A percentile compares a stretch with the other conserved stretches of the same genome.
phyloP scores from a whole-genome alignment of 2,329 filamentous ascomycete genomes.

The Colletotrichum melonis region DNA sequence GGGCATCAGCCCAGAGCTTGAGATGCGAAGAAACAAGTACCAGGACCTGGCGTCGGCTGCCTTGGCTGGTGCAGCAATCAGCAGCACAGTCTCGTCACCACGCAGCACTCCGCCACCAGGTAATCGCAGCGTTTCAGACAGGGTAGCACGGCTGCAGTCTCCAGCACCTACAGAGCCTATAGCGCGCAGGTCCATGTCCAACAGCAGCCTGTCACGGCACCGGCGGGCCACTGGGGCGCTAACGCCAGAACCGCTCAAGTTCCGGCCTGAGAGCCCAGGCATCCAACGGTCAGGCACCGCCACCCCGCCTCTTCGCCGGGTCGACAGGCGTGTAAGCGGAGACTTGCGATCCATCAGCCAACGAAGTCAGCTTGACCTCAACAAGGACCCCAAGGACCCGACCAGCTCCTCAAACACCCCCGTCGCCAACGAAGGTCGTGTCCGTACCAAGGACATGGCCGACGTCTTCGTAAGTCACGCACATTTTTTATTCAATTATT shows the following conservation, averaged over 20 bases:
- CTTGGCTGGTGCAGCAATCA: constrained; percentile 35
- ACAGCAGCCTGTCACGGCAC: constrained; percentile 63
- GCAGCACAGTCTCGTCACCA: constrained; percentile 17
- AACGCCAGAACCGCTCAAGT: constrained; percentile 64
- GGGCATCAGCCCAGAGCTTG: constrained; percentile 34
- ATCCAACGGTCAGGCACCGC: constrained; percentile 62
- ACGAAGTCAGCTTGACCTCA: constrained; percentile 51
- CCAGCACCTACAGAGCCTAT: constrained; percentile 37
- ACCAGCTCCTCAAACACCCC: constrained; percentile 62
- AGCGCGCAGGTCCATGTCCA: constrained; percentile 60
- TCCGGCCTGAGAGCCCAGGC: constrained; percentile 74
- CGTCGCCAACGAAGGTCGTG: constrained; percentile 88
- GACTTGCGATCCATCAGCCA: constrained; percentile 79
- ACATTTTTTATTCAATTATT: constrained; percentile 16
- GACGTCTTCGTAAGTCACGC: constrained; percentile 87
- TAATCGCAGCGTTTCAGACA: constrained; percentile 52
- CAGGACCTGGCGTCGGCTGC: constrained; percentile 45
- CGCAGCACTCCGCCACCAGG: constrained; percentile 36
- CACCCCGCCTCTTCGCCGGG: constrained; percentile 78
- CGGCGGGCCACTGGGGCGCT: constrained; percentile 40
- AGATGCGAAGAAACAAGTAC: constrained; percentile 41
- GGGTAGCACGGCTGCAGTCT: constrained; percentile 37
- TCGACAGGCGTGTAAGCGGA: constrained; percentile 76
- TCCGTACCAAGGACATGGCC: constrained; percentile 86
- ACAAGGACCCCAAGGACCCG: constrained; percentile 29